Conservation (phyloP, 1,284 basidiomycete species). For the Boletus smithii region DNA sequence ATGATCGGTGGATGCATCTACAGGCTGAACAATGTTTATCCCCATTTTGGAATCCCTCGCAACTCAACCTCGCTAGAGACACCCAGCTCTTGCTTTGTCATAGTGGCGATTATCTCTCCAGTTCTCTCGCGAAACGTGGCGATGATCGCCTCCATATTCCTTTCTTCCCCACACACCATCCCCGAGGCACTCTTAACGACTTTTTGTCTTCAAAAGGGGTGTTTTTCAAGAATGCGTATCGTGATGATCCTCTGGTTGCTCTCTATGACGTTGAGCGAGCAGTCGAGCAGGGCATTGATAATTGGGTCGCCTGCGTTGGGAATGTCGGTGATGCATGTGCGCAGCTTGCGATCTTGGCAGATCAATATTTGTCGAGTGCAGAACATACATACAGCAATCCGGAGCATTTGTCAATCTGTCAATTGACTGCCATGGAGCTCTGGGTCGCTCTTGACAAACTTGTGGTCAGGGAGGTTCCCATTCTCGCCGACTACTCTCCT, state of each 20-base stretch:
- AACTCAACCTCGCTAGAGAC: not conserved
- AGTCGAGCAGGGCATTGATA: constrained; percentile 27
- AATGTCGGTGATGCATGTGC: not conserved
- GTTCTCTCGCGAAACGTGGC: constrained; percentile 4
- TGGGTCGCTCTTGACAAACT: constrained; percentile 15
- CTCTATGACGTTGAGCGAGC: constrained; percentile 36
- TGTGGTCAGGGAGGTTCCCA: not conserved
- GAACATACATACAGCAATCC: too few relatives aligned
- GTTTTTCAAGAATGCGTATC: too few relatives aligned
- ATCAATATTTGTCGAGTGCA: not conserved
- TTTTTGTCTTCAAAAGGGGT: constrained; percentile 21
- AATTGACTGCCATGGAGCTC: too few relatives aligned
- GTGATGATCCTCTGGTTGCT: constrained; percentile 18
- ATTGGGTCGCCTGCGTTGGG: constrained; percentile 26
- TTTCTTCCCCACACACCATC: constrained; percentile 12
- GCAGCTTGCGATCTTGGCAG: constrained; percentile 10
- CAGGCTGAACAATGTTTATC: too few relatives aligned
- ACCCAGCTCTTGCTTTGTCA: constrained; percentile 29
- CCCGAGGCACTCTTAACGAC: constrained; percentile 12
- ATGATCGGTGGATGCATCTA: too few relatives aligned
- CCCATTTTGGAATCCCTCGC: not conserved
- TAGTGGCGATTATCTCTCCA: constrained; percentile 27
- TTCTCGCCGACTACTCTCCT: too few relatives aligned
- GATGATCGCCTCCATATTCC: not conserved
- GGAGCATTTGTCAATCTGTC: too few relatives aligned